phyloP scores from a whole-genome alignment of 1,284 basidiomycete species.

The Irpex lacteus region DNA sequence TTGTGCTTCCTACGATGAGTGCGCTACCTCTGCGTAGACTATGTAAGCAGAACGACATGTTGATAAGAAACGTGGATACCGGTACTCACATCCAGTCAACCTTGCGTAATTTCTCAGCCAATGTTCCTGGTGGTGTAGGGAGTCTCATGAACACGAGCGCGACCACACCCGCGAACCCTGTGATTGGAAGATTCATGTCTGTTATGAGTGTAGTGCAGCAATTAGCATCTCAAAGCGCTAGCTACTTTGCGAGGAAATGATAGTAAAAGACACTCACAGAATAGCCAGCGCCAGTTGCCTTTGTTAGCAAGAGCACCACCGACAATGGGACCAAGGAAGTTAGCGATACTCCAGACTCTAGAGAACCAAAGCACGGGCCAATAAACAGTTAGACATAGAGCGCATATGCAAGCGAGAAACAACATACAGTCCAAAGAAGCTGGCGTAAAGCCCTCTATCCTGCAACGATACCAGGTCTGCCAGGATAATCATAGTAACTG shows the following conservation, averaged over 20 bases:
- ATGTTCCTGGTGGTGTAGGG: slow-evolving; percentile 24
- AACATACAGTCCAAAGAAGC: slow-evolving; percentile 7
- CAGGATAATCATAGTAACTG: slow-evolving; percentile 38
- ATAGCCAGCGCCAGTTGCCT: slow-evolving; percentile 12
- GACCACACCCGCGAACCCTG: slow-evolving; percentile 12
- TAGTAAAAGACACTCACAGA: slow-evolving; percentile 8
- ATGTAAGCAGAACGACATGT: background rate
- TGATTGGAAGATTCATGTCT: background rate
- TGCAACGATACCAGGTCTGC: slow-evolving; percentile 35
- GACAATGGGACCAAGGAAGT: background rate
- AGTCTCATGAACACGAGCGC: slow-evolving; percentile 28
- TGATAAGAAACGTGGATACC: background rate
- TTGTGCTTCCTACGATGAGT: slow-evolving; percentile 33
- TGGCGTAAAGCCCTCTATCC: slow-evolving; percentile 18
- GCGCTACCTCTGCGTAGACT: slow-evolving; percentile 33
- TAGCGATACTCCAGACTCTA: background rate
- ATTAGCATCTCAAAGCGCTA: too few relatives aligned
- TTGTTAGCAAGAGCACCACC: slow-evolving; percentile 9
- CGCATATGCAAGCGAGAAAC: background rate
- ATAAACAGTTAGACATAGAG: slow-evolving; percentile 2
- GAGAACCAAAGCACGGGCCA: slow-evolving; percentile 2
- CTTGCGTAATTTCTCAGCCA: slow-evolving; percentile 21
- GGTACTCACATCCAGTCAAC: slow-evolving; percentile 27
- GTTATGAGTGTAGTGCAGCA: background rate
- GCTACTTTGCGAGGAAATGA: too few relatives aligned